Conservation (phyloP, 371 early-diverging fungal genomes). For the Mycotypha africana region DNA sequence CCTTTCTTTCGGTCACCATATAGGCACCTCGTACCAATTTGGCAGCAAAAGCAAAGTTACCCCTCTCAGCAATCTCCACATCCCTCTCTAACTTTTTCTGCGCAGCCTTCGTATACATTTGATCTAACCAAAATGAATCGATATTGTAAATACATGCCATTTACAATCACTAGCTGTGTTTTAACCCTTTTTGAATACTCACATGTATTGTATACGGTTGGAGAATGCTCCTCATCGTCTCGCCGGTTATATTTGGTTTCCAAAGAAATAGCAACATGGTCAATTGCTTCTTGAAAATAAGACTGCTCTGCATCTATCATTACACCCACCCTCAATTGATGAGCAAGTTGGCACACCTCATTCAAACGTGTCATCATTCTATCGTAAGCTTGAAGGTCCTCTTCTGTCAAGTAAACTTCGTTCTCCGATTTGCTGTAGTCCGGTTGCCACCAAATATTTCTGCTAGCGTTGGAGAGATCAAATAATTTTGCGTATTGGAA, state of each 20-base stretch:
- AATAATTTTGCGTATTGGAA: constrained; percentile 30
- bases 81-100: constrained; percentile 64
- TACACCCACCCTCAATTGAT: constrained; percentile 59
- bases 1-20: constrained; percentile 87
- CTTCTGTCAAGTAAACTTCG: constrained; percentile 14
- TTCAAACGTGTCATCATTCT: constrained; percentile 62
- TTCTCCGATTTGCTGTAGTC: constrained; percentile 1
- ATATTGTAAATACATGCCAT: too few relatives aligned
- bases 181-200: too few relatives aligned
- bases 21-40: constrained; percentile 95
- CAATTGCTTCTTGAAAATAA: constrained; percentile 92
- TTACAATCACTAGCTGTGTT: too few relatives aligned
- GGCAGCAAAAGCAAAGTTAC: constrained; percentile 76
- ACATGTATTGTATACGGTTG: constrained; percentile 85
- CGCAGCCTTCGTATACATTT: constrained; percentile 88
- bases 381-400: constrained; percentile 72
- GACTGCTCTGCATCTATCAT: constrained; percentile 95
- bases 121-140: too few relatives aligned
- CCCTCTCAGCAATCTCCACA: constrained; percentile 59
- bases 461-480: constrained; percentile 28
- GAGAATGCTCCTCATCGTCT: constrained; percentile 23
- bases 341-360: constrained; percentile 59
- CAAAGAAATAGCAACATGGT: constrained; percentile 71
- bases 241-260: constrained; percentile 61
- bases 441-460: constrained; percentile 34